Percentiles rank a stretch among this genome's conserved stretches.
Evolutionary conservation across 108 stramenopile species (phyloP).

Genomic region (Aurantiochytrium sp.): DNA sequence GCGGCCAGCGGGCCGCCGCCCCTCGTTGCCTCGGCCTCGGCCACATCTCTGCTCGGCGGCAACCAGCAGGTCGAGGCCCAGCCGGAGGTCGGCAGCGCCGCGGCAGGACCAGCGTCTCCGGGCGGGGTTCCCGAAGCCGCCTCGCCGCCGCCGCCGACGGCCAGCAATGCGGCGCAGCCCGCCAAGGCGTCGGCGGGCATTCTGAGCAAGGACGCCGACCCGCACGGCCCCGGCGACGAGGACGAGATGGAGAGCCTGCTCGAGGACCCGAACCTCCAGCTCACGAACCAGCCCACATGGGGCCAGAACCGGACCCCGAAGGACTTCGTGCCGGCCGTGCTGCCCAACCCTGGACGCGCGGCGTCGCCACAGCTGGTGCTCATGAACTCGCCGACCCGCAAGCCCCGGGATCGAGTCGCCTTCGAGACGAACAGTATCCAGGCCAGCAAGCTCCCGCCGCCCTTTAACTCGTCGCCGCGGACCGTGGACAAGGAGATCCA

Average conservation of each 20-base stretch:
- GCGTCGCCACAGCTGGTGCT: neutral
- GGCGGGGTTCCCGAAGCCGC: no score
- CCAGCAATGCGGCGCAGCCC: no score
- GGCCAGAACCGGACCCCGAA: slow-evolving; percentile 12
- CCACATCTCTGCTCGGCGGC: no score
- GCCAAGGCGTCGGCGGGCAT: no score
- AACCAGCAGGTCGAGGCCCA: no score
- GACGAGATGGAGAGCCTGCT: neutral
- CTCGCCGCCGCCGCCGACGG: no score
- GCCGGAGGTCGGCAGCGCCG: no score
- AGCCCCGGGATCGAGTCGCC: neutral
- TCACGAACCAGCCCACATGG: neutral
- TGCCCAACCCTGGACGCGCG: neutral
- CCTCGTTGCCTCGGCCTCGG: no score
- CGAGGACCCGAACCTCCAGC: neutral
- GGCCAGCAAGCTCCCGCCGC: neutral
- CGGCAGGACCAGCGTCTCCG: no score
- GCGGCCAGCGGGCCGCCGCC: no score
- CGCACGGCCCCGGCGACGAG: neutral
- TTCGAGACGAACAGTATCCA: neutral
- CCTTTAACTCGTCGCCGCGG: neutral
- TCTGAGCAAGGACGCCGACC: no score
- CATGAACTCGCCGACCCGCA: neutral
- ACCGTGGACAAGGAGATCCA: neutral
- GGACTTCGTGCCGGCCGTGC: neutral